Evolutionary conservation across 2,329 filamentous ascomycete genomes (phyloP), one percentile per base, ranked within the genome.

Genomic region (Epichloe typhina): DNA sequence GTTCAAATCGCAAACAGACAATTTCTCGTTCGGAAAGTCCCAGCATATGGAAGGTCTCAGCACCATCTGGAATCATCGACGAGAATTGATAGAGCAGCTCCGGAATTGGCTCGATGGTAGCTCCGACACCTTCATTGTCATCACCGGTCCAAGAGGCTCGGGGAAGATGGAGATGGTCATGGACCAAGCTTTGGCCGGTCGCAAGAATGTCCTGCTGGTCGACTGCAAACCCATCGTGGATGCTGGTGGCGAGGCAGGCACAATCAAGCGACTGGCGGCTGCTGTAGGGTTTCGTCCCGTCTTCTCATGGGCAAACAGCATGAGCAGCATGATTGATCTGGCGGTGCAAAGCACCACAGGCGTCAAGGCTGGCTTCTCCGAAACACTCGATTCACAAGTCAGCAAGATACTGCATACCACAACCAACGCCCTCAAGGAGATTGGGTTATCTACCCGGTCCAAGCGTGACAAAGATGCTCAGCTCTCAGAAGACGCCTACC

Each of bases 141-240:
- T 98, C 0, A 90, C 95, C 62, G 93, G 93, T 0, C 90, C 93
- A 4, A 81, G 89, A 48, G 93, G 91, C 6, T 94, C 88, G 0
- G 93, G 90, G 1, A 96, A 96, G 68, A 83, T 80, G 55, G 90
- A 96, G 58, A 76, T 97, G 12, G 83, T 97, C 2, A 65, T 95
- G 53, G 86, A 95, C 41, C 86, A 95, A 65, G 86, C 88, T 0
- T 73, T 97, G 15, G 80, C 85, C 56, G 80, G 80, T 7, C 80
- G 85, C 43, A 82, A 80, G 55, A 82, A 94, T 56, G 88, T 91
- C 45, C 72, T 97, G 3, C 72, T 94, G 3, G 79, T 97, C 43
- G 93, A 98, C 68, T 97, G 91, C 72, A 95, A 95, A 64, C 85
- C 86, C 1, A 87, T 97, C 11, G 84, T 91, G 53, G 91, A 97